Conservation (phyloP, 805 yeast genomes). For the Hanseniaspora nectarophila region DNA sequence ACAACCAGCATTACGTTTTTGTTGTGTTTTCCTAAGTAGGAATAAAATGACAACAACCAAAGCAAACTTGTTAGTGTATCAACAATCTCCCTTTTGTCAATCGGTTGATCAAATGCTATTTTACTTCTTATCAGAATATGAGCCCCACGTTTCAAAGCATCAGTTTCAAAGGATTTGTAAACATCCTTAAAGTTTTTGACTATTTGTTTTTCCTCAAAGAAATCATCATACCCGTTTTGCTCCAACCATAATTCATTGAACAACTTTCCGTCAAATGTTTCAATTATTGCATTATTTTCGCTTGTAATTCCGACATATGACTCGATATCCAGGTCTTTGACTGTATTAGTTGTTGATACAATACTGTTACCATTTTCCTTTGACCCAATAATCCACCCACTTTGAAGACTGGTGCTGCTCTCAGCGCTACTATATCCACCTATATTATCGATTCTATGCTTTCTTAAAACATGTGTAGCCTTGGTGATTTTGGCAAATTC, state of each 20-base stretch:
- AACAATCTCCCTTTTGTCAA: not conserved
- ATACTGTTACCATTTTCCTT: not conserved
- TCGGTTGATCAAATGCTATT: not conserved
- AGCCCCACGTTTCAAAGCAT: not conserved
- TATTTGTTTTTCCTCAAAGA: slow-evolving; percentile 4
- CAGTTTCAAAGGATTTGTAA: not conserved
- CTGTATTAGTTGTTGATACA: not conserved
- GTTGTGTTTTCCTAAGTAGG: slow-evolving; percentile 10
- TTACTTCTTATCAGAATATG: not conserved
- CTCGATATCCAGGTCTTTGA: slow-evolving; percentile 1
- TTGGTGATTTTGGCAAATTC: slow-evolving; percentile 8
- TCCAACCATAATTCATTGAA: not conserved
- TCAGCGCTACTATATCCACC: not conserved
- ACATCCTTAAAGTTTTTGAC: not conserved
- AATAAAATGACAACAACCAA: not conserved
- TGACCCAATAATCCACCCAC: too few relatives aligned
- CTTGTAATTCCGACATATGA: not conserved
- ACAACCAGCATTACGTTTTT: not conserved
- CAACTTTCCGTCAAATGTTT: not conserved
- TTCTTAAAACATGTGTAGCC: not conserved
- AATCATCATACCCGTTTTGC: not conserved
- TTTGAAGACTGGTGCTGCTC: not conserved
- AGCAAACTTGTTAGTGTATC: not conserved
- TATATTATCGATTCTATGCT: not conserved
- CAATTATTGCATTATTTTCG: not conserved